Percentiles rank a stretch among this genome's conserved stretches.
Conservation (phyloP, 2,329 filamentous ascomycete species). For the Colletotrichum scovillei region DNA sequence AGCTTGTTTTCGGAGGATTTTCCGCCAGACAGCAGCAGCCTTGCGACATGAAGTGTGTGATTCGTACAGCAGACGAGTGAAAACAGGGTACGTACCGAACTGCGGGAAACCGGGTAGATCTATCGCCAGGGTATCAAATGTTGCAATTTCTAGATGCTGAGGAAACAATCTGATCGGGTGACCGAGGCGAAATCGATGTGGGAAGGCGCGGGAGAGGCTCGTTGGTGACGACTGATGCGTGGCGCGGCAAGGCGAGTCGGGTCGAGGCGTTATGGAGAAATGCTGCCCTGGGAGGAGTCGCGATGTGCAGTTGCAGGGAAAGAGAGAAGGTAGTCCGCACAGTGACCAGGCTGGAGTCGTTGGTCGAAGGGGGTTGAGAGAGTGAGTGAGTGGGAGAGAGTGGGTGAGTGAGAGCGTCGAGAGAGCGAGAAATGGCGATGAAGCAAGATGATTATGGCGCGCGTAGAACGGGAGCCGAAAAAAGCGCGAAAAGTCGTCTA, state of each 20-base stretch:
- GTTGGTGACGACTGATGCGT: not conserved
- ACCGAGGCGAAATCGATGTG: slow-evolving; percentile 11
- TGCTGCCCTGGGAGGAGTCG: slow-evolving; percentile 1
- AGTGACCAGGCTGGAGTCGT: slow-evolving; percentile 4
- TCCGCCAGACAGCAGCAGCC: slow-evolving; percentile 21
- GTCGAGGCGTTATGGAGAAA: not conserved
- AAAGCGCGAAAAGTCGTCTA: slow-evolving; percentile 45
- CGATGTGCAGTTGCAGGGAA: slow-evolving; percentile 1
- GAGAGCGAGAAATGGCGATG: slow-evolving; percentile 9
- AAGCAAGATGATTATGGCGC: slow-evolving; percentile 34
- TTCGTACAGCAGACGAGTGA: slow-evolving; percentile 20
- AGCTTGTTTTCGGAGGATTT: slow-evolving; percentile 18
- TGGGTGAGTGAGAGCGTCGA: not conserved
- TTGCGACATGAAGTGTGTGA: slow-evolving; percentile 17
- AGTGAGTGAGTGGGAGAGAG: not conserved
- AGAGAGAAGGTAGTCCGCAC: not conserved
- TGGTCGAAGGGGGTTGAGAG: not conserved
- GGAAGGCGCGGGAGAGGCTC: slow-evolving; percentile 8
- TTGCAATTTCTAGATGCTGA: slow-evolving; percentile 25
- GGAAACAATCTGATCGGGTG: not conserved
- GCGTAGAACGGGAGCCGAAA: slow-evolving; percentile 31
- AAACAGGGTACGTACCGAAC: slow-evolving; percentile 30
- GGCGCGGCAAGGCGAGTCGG: not conserved
- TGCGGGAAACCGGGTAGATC: slow-evolving; percentile 7
- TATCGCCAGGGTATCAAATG: slow-evolving; percentile 32